Conservation (phyloP, 2,329 filamentous ascomycete species). For the Dothideomycetes sp. region DNA sequence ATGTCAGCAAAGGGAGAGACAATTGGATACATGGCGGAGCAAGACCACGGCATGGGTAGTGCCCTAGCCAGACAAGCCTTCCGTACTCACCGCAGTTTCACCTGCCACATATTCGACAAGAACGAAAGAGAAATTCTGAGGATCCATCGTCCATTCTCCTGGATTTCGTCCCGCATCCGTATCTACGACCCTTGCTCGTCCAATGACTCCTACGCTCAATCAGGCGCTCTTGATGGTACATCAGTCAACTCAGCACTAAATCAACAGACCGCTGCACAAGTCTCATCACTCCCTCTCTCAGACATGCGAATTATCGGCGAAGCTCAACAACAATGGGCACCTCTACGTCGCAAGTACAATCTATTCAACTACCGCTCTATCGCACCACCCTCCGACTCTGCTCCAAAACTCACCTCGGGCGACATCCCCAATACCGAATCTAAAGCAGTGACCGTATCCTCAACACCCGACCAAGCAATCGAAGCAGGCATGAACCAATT, state of each 20-base stretch:
- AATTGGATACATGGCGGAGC: slow-evolving; percentile 56
- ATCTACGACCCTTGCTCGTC: slow-evolving; percentile 41
- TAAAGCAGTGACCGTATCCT: slow-evolving; percentile 36
- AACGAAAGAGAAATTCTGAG: slow-evolving; percentile 51
- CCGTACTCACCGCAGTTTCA: slow-evolving; percentile 54
- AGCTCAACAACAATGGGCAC: slow-evolving; percentile 56
- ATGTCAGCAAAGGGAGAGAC: slow-evolving; percentile 56
- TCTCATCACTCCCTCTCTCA: slow-evolving; percentile 42
- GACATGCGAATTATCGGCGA: slow-evolving; percentile 56
- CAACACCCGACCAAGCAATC: slow-evolving; percentile 23
- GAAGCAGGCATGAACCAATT: slow-evolving; percentile 49
- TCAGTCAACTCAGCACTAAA: slow-evolving; percentile 34
- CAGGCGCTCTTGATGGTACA: slow-evolving; percentile 21
- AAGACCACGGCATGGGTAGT: slow-evolving; percentile 49
- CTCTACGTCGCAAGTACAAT: slow-evolving; percentile 54
- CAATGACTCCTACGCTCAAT: not conserved
- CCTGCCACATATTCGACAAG: slow-evolving; percentile 55
- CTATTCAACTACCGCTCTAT: slow-evolving; percentile 48
- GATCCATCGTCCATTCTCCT: slow-evolving; percentile 56
- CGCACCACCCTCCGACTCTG: slow-evolving; percentile 26
- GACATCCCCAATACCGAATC: slow-evolving; percentile 40
- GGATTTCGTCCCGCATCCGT: slow-evolving; percentile 51
- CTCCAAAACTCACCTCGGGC: slow-evolving; percentile 33
- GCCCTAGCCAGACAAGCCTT: slow-evolving; percentile 51
- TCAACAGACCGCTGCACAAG: slow-evolving; percentile 32